Conservation (phyloP, 2,329 filamentous ascomycete genomes). For the Ceratocystis variospora region DNA sequence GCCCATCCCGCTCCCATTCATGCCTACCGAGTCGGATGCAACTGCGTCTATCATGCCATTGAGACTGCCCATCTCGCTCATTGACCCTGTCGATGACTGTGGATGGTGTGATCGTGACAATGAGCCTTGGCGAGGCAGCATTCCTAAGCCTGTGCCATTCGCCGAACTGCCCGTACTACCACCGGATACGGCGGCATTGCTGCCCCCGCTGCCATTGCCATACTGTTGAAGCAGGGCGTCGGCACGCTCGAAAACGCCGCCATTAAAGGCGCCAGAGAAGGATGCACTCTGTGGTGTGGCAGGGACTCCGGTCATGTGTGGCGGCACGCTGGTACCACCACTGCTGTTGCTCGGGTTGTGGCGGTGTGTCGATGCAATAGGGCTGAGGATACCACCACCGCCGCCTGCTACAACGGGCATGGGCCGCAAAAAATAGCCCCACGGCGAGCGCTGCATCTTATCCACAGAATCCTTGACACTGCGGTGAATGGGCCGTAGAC, state of each 20-base stretch:
- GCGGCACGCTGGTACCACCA: constrained; percentile 3
- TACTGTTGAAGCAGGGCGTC: constrained; percentile 42
- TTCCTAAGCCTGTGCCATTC: constrained; percentile 29
- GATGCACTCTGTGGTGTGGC: constrained; percentile 49
- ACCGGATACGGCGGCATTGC: too few relatives aligned
- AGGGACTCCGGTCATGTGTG: constrained; percentile 54
- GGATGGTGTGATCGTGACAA: constrained; percentile 22
- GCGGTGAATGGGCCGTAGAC: constrained; percentile 69
- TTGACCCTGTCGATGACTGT: constrained; percentile 18
- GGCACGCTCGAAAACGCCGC: constrained; percentile 47
- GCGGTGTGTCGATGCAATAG: constrained; percentile 13
- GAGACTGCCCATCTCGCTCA: constrained; percentile 13
- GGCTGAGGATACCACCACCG: constrained; percentile 17
- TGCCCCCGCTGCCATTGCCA: constrained; percentile 35
- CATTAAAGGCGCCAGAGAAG: constrained; percentile 41
- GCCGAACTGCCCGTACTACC: neutral
- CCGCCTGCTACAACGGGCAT: constrained; percentile 17
- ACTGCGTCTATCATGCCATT: constrained; percentile 12
- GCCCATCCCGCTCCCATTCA: constrained; percentile 5
- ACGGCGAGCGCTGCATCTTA: constrained; percentile 50
- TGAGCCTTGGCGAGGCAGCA: constrained; percentile 37
- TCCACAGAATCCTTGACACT: constrained; percentile 68
- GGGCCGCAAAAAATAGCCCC: constrained; percentile 34
- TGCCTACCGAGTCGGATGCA: neutral
- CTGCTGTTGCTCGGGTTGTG: constrained; percentile 13